Conservation (phyloP, 208 protist genomes). For the Trypanosoma cruzi region DNA sequence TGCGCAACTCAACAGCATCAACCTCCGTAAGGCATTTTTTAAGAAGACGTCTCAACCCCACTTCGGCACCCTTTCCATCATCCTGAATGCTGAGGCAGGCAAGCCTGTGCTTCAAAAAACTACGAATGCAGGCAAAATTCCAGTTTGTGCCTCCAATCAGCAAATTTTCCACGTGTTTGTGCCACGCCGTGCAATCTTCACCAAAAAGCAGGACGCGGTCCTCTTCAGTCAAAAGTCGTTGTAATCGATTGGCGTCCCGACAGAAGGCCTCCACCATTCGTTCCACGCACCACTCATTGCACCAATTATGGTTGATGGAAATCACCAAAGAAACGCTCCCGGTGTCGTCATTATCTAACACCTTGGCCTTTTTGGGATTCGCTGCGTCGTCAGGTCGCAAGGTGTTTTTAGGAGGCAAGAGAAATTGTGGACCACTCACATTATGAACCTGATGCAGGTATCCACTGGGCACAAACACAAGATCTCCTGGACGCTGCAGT, state of each 20-base stretch:
- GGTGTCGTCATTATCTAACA: not conserved
- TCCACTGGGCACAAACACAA: slow-evolving; percentile 82
- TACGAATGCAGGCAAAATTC: slow-evolving; percentile 49
- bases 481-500: slow-evolving; percentile 71
- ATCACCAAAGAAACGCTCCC: slow-evolving; percentile 43
- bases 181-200: slow-evolving; percentile 39
- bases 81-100: not conserved
- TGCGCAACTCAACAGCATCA: slow-evolving; percentile 11
- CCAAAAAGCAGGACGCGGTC: slow-evolving; percentile 51
- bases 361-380: not conserved
- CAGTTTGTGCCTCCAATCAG: slow-evolving; percentile 69
- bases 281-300: slow-evolving; percentile 67
- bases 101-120: slow-evolving; percentile 44
- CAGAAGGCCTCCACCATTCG: slow-evolving; percentile 58
- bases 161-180: slow-evolving; percentile 49
- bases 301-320: slow-evolving; percentile 92
- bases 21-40: slow-evolving; percentile 21
- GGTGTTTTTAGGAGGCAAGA: slow-evolving; percentile 8
- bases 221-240: slow-evolving; percentile 33
- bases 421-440: slow-evolving; percentile 43
- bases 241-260: slow-evolving; percentile 43
- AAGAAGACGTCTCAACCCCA: not conserved
- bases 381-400: not conserved
- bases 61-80: not conserved
- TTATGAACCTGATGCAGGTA: slow-evolving; percentile 90